phyloP scores from a whole-genome alignment of 176 grass and related monocot genomes.

The Triticum monococcum region DNA sequence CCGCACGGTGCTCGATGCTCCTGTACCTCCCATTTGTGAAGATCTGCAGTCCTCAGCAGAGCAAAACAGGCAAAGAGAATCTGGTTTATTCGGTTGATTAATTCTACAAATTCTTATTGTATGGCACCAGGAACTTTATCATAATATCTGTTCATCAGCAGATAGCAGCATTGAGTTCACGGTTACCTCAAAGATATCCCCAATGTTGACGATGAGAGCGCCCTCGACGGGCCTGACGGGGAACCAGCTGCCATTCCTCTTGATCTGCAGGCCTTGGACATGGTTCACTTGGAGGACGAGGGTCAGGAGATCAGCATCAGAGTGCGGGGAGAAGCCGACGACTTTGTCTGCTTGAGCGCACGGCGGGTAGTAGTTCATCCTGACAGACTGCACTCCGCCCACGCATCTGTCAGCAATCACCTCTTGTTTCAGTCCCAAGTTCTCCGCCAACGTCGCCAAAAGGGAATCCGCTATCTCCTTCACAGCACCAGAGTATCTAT shows the following conservation, averaged over 20 bases:
- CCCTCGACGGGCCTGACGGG: conserved; percentile 40
- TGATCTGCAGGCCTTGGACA: conserved; percentile 58
- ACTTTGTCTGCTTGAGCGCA: conserved; percentile 48
- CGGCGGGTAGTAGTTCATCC: conserved; percentile 75
- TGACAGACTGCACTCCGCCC: conserved; percentile 43
- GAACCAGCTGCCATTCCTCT: conserved; percentile 38
- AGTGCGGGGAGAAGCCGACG: conserved; percentile 63
- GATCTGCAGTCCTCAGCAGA: conserved; percentile 30
- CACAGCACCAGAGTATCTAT: conserved; percentile 49
- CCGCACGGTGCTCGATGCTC: conserved; percentile 47
- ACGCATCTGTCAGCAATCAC: conserved; percentile 30
- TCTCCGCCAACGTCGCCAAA: conserved; percentile 34
- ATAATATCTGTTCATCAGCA: neutral
- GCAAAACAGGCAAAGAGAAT: neutral
- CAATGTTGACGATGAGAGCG: conserved; percentile 62
- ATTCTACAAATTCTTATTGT: neutral
- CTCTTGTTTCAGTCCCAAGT: conserved; percentile 47
- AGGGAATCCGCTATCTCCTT: conserved; percentile 39
- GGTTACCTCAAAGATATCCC: conserved; percentile 51
- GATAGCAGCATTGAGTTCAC: neutral
- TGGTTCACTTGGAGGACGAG: conserved; percentile 54
- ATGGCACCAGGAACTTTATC: neutral
- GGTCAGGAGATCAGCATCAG: conserved; percentile 44
- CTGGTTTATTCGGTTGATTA: too few relatives aligned
- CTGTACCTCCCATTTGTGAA: conserved; percentile 50